Evolutionary conservation across 1,284 basidiomycete genomes (phyloP), one percentile per base, ranked within the genome.

Genomic region (Peniophora sp.): DNA sequence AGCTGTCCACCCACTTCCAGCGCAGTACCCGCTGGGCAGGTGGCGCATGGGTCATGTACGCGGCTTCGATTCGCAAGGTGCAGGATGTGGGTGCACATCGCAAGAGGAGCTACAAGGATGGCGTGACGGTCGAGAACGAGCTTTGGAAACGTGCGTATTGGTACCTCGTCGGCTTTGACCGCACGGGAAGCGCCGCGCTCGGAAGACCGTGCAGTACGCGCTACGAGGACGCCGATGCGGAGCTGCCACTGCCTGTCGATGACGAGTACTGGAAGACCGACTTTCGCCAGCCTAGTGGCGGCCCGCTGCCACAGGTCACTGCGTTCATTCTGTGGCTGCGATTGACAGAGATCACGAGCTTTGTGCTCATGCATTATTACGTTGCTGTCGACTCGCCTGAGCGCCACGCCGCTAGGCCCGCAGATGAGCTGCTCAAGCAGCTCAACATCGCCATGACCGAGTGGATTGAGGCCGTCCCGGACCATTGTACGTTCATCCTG

Each of bases 151-250:
- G 79, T 17, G 71, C 74, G 1, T 79, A 77, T 58, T 78, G 76
- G 77, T 71, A 63, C 52, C 59, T 73, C 8, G 72, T 85, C 17
- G 69, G 75, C 2, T 74, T 81, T 49, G 86, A 89, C 56, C 77
- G 85, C 24, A 65, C 85, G 35, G 75, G 73, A 17, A 84, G 83
- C 53, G 78, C 81, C 17, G 69, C 71, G 24, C 71, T 92, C 24
- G 92, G 92, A 11, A 72, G 92, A 35, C 77, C 87, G 5, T 81
- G 83, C 51, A 77, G 79, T 32, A 69, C 86, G 32, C 78, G 80
- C 32, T 87, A 92, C 61, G 88, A 91, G 65, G 90, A 94, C 63
- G 85, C 88, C 62, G 90, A 94, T 63, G 69, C 86, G 22, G 87
- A 89, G 36, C 72, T 86, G 47, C 89, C 90, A 1, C 68, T 89